Evolutionary conservation across 2,329 filamentous ascomycete genomes (phyloP), one percentile per base, ranked within the genome.

Genomic region (Berkeleyomyces basicola): DNA sequence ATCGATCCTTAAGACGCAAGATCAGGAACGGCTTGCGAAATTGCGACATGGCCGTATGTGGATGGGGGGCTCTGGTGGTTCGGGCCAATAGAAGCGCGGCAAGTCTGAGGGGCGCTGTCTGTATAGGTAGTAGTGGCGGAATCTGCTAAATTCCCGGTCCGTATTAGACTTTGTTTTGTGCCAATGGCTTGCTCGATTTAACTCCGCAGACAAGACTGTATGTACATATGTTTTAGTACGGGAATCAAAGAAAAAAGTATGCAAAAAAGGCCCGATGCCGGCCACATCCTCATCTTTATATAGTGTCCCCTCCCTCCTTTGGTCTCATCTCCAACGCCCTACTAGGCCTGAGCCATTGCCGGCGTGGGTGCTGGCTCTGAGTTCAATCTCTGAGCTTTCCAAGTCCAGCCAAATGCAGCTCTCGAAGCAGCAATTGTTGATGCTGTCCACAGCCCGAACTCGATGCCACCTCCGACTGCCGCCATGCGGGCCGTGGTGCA

Each of bases 401-500:
- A 39, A 9, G 57, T 49, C 63, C 61, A 62, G 7, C 60, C 63
- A 69, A 82, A 76, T 49, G 80, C 68, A 4, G 79, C 75, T 67
- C 76, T 73, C 65, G 72, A 75, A 37, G 76, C 71, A 42, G 83
- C 67, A 39, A 74, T 72, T 9, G 77, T 73, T 3, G 77, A 79
- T 39, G 69, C 76, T 40, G 73, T 72, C 82, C 82, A 85, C 9
- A 77, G 70, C 23, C 75, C 68, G 69, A 82, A 84, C 65, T 76
- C 74, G 62, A 79, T 73, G 10, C 80, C 77, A 16, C 79, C 76
- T 59, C 84, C 76, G 49, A 77, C 78, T n/a, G 78, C 76, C 64
- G 78, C 76, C 51, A 79, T 79, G 23, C 78, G 78, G 47, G 79
- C 80, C 10, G 78, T 76, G 33, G 74, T 74, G 72, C 82, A 85